phyloP scores from a whole-genome alignment of 306 rosid genomes.

The Calophaca sinica region DNA sequence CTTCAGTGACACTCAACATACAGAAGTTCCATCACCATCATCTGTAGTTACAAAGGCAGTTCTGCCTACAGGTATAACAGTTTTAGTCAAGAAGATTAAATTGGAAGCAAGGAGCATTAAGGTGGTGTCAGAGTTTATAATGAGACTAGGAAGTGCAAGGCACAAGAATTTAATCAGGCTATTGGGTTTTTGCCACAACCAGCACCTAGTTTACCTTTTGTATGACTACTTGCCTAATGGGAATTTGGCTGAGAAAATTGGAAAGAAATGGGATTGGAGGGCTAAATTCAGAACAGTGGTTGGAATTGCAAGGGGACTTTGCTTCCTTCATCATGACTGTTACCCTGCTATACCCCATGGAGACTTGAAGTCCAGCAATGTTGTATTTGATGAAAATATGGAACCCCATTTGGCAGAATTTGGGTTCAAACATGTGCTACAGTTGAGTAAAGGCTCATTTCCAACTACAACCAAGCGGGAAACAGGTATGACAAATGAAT shows the following conservation, averaged over 20 bases:
- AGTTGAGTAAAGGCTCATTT: conserved; percentile 58
- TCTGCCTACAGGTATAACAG: conserved; percentile 93
- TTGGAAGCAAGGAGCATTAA: conserved; percentile 63
- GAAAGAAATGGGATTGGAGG: conserved; percentile 70
- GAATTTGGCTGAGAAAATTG: conserved; percentile 75
- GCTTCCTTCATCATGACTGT: conserved; percentile 92
- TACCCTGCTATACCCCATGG: conserved; percentile 88
- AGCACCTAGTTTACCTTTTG: conserved; percentile 74
- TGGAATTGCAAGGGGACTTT: conserved; percentile 79
- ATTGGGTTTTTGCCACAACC: conserved; percentile 81
- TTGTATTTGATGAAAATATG: conserved; percentile 90
- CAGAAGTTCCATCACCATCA: conserved; percentile 55
- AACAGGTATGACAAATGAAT: conserved; percentile 67
- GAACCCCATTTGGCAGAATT: conserved; percentile 87
- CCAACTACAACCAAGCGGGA: conserved; percentile 53
- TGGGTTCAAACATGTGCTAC: conserved; percentile 70
- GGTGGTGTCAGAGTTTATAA: conserved; percentile 60
- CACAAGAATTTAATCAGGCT: conserved; percentile 72
- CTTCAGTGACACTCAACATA: conserved; percentile 59
- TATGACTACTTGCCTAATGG: conserved; percentile 86
- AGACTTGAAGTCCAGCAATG: conserved; percentile 75
- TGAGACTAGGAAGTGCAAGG: conserved; percentile 73
- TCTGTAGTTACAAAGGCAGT: conserved; percentile 66
- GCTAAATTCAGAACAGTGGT: conserved; percentile 69
- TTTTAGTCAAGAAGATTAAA: conserved; percentile 77